Percentiles rank a stretch among this genome's conserved stretches.
Conservation (phyloP, 116 monocot genomes). For the Phalaenopsis hybrid region DNA sequence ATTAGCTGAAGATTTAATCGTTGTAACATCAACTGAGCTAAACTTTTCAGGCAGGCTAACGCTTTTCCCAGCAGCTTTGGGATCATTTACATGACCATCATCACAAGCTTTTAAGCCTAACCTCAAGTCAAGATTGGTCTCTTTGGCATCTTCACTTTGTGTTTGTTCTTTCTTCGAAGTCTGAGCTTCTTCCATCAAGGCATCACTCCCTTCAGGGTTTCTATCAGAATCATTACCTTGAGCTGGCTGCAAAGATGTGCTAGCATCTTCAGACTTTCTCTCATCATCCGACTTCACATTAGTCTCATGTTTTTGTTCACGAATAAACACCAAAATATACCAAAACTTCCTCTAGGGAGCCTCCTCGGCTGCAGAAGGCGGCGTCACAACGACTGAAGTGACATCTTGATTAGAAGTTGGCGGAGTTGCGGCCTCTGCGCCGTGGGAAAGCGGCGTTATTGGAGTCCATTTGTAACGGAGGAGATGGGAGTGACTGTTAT, state of each 20-base stretch:
- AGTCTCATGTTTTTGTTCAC: constrained; percentile 45
- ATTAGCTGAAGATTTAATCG: constrained; percentile 14
- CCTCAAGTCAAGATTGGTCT: constrained; percentile 52
- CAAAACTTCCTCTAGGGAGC: constrained; percentile 52
- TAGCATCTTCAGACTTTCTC: constrained; percentile 26
- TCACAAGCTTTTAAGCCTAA: constrained; percentile 45
- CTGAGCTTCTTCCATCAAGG: constrained; percentile 35
- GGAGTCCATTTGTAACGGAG: constrained; percentile 85
- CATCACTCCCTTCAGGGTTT: constrained; percentile 41
- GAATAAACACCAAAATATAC: constrained; percentile 53
- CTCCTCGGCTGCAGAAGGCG: constrained; percentile 26
- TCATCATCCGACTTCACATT: constrained; percentile 43
- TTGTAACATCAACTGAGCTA: constrained; percentile 6
- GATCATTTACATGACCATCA: constrained; percentile 19
- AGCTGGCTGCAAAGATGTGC: constrained; percentile 14
- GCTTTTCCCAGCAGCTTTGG: constrained; percentile 3
- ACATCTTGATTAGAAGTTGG: background rate
- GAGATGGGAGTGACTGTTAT: constrained; percentile 37
- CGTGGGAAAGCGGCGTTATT: constrained; percentile 12
- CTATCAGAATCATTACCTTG: constrained; percentile 26
- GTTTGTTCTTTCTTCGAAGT: constrained; percentile 16
- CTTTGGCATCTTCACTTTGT: constrained; percentile 21
- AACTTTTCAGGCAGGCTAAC: constrained; percentile 2
- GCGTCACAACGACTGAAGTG: background rate
- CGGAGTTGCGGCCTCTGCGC: background rate